These are phyloP conservation scores for Cordyceps tenuipes DNA, from an alignment of 2,329 filamentous ascomycete species.

Conservation along the genomic window DNA sequence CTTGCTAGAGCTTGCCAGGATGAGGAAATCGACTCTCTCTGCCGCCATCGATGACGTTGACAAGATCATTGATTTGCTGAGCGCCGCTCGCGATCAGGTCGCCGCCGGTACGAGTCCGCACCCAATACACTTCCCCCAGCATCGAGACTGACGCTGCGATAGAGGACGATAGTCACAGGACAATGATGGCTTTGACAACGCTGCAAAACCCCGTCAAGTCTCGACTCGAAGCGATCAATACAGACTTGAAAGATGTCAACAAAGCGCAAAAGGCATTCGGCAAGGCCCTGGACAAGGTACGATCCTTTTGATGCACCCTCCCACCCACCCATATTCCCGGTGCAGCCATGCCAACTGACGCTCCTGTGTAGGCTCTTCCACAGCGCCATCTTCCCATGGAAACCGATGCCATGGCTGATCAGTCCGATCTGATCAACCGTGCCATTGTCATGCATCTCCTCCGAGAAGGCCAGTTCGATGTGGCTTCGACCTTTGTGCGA, in stretches of 20 bases:
- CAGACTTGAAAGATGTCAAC: conserved; percentile 75
- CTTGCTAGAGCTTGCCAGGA: conserved; percentile 64
- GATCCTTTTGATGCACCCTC: conserved; percentile 11
- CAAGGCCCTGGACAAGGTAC: conserved; percentile 75
- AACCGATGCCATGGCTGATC: conserved; percentile 69
- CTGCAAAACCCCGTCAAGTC: conserved; percentile 80
- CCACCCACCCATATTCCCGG: background rate
- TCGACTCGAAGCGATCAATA: conserved; percentile 70
- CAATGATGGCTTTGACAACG: conserved; percentile 68
- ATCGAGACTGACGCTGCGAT: conserved; percentile 13
- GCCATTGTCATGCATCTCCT: conserved; percentile 95
- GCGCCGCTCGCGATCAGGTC: conserved; percentile 64
- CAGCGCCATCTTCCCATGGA: conserved; percentile 63
- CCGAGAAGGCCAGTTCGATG: conserved; percentile 85
- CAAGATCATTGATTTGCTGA: conserved; percentile 69
- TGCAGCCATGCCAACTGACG: conserved; percentile 14
- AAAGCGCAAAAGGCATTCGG: conserved; percentile 75
- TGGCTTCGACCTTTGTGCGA: conserved; percentile 74
- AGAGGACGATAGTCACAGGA: conserved; percentile 42
- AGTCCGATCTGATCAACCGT: conserved; percentile 74
- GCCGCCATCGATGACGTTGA: conserved; percentile 74
- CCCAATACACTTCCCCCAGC: background rate
- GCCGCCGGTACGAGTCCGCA: conserved; percentile 46
- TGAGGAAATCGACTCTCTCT: conserved; percentile 59
- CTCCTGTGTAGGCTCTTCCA: conserved; percentile 27